Evolutionary conservation across 169 alveolate genomes (phyloP), one percentile per base, ranked within the genome.

Genomic region (Neospora caninum): DNA sequence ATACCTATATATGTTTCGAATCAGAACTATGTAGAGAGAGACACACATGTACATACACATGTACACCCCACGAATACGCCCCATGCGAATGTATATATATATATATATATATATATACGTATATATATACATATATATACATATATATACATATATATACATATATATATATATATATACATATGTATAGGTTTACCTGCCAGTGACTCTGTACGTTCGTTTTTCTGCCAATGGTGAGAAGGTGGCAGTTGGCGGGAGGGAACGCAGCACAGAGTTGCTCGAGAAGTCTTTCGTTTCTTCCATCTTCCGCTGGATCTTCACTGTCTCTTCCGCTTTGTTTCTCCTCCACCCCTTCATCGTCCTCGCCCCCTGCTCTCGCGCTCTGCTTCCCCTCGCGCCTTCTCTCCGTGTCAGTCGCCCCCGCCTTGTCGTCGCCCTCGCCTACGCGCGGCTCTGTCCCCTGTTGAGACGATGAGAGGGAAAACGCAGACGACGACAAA

Each of bases 191-290:
- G 34, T 36, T 18, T 91, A 91, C 94, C 94, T 92, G 94, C 43
- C 64, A 29, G 36, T 80, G 94, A 6, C 42, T 80, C 27, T 31
- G 38, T 78, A 34, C 45, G 20, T 54, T 34, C 27, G 91, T 36
- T 67, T 53, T 53, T 6, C 92, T 82, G 0, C 92, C 92, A 7
- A 92, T 41, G 41, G 92, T 80, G 53, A 92, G 94, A 29, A 92
- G 70, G 39, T 82, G 94, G 69, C 94, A 92, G 92, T 80, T 54
- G 73, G 94, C 91, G 31, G 94, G 92, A 39, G 94, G 94, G 86
- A 92, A 92, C 80, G 88, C 87, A 22, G 53, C 80, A 49, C 94
- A 82, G 36, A 92, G 58, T 25, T 43, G 91, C 27, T 82, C 69
- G 73, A 92, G 36, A 2, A 91, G 89, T 49, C 34, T 22, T 42